Evolutionary conservation across 202 grass and related monocot genomes (phyloP), one percentile per base, ranked within the genome.

Genomic region (Dendrocalamus latiflorus): DNA sequence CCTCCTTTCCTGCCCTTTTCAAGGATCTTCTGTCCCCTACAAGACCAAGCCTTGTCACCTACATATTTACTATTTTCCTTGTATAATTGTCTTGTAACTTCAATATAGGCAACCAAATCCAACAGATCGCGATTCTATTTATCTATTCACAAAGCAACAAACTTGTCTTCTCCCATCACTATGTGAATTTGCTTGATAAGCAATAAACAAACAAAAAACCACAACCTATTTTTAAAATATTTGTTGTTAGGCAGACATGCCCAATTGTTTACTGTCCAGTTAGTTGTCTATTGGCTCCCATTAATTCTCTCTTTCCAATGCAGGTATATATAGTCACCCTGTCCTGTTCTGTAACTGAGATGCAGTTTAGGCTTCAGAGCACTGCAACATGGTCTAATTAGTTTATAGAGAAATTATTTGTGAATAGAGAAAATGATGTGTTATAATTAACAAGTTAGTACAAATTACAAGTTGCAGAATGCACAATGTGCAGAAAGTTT

Each of bases 1-100:
- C 78, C 90, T 80, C 48, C 57, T 86, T 75, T 90, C 81, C 87
- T 79, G 87, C 84, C 38, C 68, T 82, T 90, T 93, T 85, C 74
- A 82, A 66, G 91, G 87, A 87, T 83, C 73, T 63, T 55, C 30
- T 93, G 87, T 82, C 77, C 64, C 85, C 87, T 82, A 28, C 65
- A 85, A 75, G 30, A 80, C 58, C 53, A 79, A 82, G 8, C 42
- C 25, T 65, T 65, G 79, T 65, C 58, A 62, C 57, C 67, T 60
- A 66, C 28, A 41, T 64, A 4, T 70, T 79, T 64, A 33, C 30
- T 74, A 60, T 42, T 67, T 77, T 38, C 6, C 11, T 24, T 49
- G 8, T 16, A 36, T 56, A 45, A 18, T 58, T 72, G 44, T 65
- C 16, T 21, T 56, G 24, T 10, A 39, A 48, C 5, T 72, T 64